These are phyloP conservation scores for Selaginella moellendorffii DNA, from an alignment of 75 land plant genomes.

Conservation along the genomic window DNA sequence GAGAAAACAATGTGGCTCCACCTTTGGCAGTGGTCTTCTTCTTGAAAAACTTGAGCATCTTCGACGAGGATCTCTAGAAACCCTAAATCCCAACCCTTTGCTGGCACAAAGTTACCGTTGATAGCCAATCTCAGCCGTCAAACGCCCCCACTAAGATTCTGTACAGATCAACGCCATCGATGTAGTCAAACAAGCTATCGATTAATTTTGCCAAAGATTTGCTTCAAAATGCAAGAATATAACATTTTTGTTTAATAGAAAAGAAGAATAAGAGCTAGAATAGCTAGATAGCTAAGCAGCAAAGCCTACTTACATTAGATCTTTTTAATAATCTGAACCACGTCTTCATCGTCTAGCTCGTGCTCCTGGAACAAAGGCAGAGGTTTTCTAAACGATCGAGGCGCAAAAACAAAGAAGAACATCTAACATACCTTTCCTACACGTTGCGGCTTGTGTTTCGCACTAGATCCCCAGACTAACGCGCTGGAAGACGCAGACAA, in stretches of 20 bases:
- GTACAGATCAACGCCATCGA: too few species aligned
- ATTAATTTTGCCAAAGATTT: too few species aligned
- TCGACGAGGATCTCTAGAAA: too few species aligned
- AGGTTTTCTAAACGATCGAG: background rate
- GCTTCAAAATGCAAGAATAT: too few species aligned
- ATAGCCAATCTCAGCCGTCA: too few species aligned
- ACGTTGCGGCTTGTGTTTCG: slow-evolving; percentile 94
- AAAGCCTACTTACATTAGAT: slow-evolving; percentile 21
- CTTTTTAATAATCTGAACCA: slow-evolving; percentile 98
- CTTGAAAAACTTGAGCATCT: background rate
- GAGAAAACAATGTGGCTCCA: background rate
- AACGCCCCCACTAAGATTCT: too few species aligned
- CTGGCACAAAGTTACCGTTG: too few species aligned
- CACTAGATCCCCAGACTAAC: slow-evolving; percentile 98
- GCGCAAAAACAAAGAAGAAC: background rate
- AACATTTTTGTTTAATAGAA: too few species aligned
- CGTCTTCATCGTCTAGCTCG: slow-evolving; percentile 92
- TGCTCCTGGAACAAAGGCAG: slow-evolving; percentile 49
- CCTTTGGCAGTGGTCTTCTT: background rate
- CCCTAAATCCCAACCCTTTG: too few species aligned
- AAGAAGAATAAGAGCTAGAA: too few species aligned
- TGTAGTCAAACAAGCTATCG: too few species aligned
- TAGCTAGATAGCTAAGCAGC: too few species aligned
- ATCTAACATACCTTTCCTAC: slow-evolving; percentile 70
- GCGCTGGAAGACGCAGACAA: slow-evolving; percentile 42